These are phyloP conservation scores for Dunaliella primolecta DNA, from an alignment of 139 green algal species.

Conservation along the genomic window DNA sequence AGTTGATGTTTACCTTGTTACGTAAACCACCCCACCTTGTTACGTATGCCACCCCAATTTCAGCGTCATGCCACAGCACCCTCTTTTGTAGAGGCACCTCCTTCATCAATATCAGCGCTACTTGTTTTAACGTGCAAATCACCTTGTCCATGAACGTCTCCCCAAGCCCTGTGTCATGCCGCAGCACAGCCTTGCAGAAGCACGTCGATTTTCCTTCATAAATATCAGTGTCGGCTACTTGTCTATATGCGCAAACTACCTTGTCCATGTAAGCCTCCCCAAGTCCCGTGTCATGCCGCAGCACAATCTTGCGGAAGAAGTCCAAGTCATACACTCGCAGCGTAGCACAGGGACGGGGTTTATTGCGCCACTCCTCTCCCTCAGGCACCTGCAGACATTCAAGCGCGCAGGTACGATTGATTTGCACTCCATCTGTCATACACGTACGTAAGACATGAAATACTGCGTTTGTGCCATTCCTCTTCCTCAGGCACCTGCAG, in stretches of 20 bases:
- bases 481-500: not conserved
- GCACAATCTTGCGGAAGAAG: constrained; percentile 79
- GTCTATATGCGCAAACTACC: constrained; percentile 9
- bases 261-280: constrained; percentile 91
- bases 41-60: not conserved
- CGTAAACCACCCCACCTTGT: not conserved
- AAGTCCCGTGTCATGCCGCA: constrained; percentile 79
- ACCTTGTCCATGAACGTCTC: constrained; percentile 6
- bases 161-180: not conserved
- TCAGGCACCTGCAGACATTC: not conserved
- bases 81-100: not conserved
- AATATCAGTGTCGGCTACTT: not conserved
- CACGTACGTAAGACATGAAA: too few species aligned
- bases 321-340: constrained; percentile 66
- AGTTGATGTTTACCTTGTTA: not conserved
- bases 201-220: not conserved
- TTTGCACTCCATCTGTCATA: not conserved
- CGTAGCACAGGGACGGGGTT: constrained; percentile 49
- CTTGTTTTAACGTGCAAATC: not conserved
- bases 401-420: too few species aligned
- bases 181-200: not conserved
- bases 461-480: too few species aligned
- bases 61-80: not conserved
- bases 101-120: not conserved
- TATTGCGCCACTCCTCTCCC: constrained; percentile 61